A percentile compares a stretch with the other conserved stretches of the same genome.
phyloP scores from a whole-genome alignment of 2,329 filamentous ascomycete species.

The Monosporascus sp. region DNA sequence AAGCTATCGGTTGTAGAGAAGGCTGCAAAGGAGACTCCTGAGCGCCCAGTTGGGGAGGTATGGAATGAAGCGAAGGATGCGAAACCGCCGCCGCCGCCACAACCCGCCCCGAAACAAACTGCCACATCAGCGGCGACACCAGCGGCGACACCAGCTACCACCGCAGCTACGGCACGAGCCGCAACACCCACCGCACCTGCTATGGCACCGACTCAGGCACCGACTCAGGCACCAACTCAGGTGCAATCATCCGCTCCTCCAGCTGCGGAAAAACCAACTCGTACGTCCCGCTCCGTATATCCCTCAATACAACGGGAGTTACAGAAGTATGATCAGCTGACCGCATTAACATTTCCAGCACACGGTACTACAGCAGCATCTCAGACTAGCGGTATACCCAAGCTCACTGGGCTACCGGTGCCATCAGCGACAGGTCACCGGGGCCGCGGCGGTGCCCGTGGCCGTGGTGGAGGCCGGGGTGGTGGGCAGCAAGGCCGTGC shows the following conservation, averaged over 20 bases:
- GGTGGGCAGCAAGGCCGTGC: constrained; percentile 28
- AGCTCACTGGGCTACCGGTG: constrained; percentile 31
- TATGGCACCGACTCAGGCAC: neutral
- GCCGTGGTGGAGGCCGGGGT: constrained; percentile 36
- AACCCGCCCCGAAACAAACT: constrained; percentile 21
- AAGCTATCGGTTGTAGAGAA: constrained; percentile 76
- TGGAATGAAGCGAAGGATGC: constrained; percentile 74
- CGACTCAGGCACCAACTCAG: neutral
- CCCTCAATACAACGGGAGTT: too few relatives aligned
- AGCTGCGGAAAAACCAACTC: neutral
- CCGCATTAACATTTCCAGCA: too few relatives aligned
- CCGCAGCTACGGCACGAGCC: constrained; percentile 1
- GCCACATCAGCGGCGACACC: constrained; percentile 14
- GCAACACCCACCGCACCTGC: neutral
- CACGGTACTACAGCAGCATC: constrained; percentile 2
- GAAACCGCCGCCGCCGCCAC: constrained; percentile 37
- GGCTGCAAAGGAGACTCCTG: constrained; percentile 78
- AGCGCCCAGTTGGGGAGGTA: constrained; percentile 78
- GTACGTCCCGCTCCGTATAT: neutral
- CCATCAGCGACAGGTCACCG: constrained; percentile 30
- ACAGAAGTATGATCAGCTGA: too few relatives aligned
- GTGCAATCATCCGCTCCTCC: neutral
- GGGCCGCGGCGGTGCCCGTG: constrained; percentile 25
- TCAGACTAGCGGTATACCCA: constrained; percentile 12
- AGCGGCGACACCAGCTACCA: neutral